Conservation (phyloP, 148 eudicot species). For the Dysphania ambrosioides region DNA sequence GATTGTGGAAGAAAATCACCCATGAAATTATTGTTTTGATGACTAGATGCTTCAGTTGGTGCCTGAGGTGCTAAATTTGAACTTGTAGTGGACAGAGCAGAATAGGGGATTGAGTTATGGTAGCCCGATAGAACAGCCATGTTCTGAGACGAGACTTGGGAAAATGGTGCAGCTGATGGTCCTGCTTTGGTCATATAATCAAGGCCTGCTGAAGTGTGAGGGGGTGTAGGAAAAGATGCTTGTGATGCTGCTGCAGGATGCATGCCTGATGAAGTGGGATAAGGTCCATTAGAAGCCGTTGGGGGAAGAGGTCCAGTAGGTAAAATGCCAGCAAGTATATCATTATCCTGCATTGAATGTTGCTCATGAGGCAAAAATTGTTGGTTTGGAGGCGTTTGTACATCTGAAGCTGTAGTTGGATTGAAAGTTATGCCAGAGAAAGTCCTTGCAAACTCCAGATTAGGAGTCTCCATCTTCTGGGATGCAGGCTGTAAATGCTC, state of each 20-base stretch:
- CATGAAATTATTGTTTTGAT: constrained; percentile 31
- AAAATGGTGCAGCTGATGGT: constrained; percentile 27
- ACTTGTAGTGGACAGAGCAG: constrained; percentile 28
- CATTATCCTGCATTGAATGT: constrained; percentile 35
- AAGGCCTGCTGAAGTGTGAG: constrained; percentile 12
- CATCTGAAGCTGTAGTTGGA: constrained; percentile 20
- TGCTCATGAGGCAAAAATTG: constrained; percentile 31
- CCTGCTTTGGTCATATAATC: constrained; percentile 38
- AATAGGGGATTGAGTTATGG: constrained; percentile 35
- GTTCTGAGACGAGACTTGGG: constrained; percentile 38
- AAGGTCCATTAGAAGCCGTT: constrained; percentile 21
- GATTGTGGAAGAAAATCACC: constrained; percentile 38
- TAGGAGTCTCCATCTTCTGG: constrained; percentile 31
- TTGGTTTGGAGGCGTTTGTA: constrained; percentile 32
- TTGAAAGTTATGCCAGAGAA: constrained; percentile 27
- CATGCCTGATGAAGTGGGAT: constrained; percentile 24
- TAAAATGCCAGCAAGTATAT: constrained; percentile 73
- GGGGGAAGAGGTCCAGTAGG: constrained; percentile 56
- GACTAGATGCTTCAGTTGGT: constrained; percentile 25
- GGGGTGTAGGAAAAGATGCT: constrained; percentile 29
- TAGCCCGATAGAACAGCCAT: constrained; percentile 33
- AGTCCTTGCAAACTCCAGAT: constrained; percentile 34
- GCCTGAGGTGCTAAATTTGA: constrained; percentile 34
- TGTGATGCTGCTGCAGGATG: constrained; percentile 27
- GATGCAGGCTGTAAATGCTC: constrained; percentile 38